A percentile compares a stretch with the other conserved stretches of the same genome.
phyloP scores from a whole-genome alignment of 73 alveolate species.

The Stentor coeruleus region DNA sequence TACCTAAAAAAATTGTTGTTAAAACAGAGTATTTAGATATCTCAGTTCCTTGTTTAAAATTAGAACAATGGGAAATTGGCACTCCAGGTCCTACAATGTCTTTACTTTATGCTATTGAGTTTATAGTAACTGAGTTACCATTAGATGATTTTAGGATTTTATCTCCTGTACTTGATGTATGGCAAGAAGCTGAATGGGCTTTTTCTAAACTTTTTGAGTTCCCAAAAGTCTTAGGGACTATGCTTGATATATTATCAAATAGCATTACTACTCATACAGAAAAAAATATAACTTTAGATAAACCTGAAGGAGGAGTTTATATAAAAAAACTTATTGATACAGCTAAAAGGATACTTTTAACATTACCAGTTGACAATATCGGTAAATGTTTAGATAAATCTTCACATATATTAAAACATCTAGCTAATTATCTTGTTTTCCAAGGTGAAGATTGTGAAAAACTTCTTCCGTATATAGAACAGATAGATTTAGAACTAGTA shows the following conservation, averaged over 20 bases:
- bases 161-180: neutral
- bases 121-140: neutral
- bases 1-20: neutral
- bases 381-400: neutral
- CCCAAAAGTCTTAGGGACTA: neutral
- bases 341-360: neutral
- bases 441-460: neutral
- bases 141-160: neutral
- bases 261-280: neutral
- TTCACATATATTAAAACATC: neutral
- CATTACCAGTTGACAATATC: neutral
- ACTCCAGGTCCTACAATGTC: slow-evolving; percentile 22
- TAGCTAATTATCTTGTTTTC: neutral
- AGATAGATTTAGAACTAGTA: neutral
- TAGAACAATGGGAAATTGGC: slow-evolving; percentile 10
- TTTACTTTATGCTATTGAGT: neutral
- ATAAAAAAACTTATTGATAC: neutral
- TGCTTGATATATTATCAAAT: neutral
- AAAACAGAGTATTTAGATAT: neutral
- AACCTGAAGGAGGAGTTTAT: neutral
- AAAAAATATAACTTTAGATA: neutral
- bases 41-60: slow-evolving; percentile 8
- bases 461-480: neutral
- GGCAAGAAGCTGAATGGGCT: slow-evolving; percentile 12
- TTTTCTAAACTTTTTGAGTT: neutral